Base-by-base conservation (phyloP, 2,329 filamentous ascomycete species). In the Podosphaera fusca region DNA sequence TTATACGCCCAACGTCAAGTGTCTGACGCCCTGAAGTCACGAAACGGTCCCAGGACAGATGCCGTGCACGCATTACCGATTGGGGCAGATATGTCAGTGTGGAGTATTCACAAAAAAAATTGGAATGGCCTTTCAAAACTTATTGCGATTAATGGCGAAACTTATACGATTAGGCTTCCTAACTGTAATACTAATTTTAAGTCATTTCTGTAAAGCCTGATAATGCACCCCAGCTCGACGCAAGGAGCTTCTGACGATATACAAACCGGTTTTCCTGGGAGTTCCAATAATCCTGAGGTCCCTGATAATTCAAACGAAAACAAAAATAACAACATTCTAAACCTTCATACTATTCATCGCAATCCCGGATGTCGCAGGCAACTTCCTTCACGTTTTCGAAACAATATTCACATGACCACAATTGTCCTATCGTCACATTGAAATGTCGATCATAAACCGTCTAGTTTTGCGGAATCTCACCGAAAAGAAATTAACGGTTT, bases 31-130 rank as follows among this genome's bases (percentile, higher is more conserved):
- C 29, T 60, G 0, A 47, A 42, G 31, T 46, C 8, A 14, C 30
- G 50, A 1, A 58, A 60, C 34, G 46, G 56, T 5, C 55, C 49
- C 6, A 46, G 45, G 21, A 55, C 47, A 1, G 34, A 55, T 7
- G 9, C 7, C 0, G 52, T 58, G 1, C 49, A 56, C 46, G 36
- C 53, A 7, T 33, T 58, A 35, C 3, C 7, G 12, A 40, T 58
- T 21, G 56, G 56, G 7, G 45, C 35, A 4, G 2, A 56, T 4
- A 51, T 57, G 7, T 46, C 57, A 1, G 56, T 57, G 7, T 59
- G 52, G 46, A 51, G 56, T 47, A 53, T 57, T 33, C 49, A 51
- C 31, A 34, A 51, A 9, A 33, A 51, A 21, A 51, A 51, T 12
- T 55, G 40, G 54, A 45, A 12, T 12, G 54, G 54, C 10, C 29